Base-by-base conservation (phyloP, 345 rosid species). In the Eucalyptus pauciflora region DNA sequence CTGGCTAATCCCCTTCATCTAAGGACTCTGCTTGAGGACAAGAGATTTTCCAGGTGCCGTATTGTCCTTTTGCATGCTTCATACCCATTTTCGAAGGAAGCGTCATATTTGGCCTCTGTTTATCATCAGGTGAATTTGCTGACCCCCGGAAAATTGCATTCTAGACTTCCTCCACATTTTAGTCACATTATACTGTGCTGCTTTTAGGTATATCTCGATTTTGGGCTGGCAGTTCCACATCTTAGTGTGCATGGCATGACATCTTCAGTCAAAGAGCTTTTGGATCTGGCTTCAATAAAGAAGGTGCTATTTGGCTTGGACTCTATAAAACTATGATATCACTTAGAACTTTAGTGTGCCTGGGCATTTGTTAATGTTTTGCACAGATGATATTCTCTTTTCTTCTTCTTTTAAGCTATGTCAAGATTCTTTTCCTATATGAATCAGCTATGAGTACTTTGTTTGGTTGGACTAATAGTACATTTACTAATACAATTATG, bases 71-170 rank as follows among this genome's bases (percentile, higher is more conserved):
- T 98, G 88, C 99, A 98, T 94, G 97, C 99, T 71, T 94, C 99
- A 79, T 98, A 97, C 92, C 99, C 99, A 71, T 98, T 95, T 93
- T 97, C 98, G 88, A 95, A 90, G 92, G 99, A 97, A 93, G 99
- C 99, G 43, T 96, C 99, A 51, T 95, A 92, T 93, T 91, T 98
- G 48, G 95, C 99, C 92, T 97, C 97, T 86, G 94, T 98, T 89
- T 98, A 97, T 92, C 86, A 93, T 24, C 99, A 97, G 97, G 99
- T 95, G 87, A 85, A 79, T 89, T 87, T 37, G 79, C 91, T 86
- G 20, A 33, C 56, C 62, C 71, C 51, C 52, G 4, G 25, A 62
- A 50, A 89, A 71, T 86, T 24, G 18, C 83, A 86, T 54, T 43
- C 50, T 60, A 56, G 85, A 25, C 48, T 67, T 67, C 41, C 33